These are phyloP conservation scores for Capsicum pubescens DNA, from an alignment of 257 asterid species.

Conservation along the genomic window DNA sequence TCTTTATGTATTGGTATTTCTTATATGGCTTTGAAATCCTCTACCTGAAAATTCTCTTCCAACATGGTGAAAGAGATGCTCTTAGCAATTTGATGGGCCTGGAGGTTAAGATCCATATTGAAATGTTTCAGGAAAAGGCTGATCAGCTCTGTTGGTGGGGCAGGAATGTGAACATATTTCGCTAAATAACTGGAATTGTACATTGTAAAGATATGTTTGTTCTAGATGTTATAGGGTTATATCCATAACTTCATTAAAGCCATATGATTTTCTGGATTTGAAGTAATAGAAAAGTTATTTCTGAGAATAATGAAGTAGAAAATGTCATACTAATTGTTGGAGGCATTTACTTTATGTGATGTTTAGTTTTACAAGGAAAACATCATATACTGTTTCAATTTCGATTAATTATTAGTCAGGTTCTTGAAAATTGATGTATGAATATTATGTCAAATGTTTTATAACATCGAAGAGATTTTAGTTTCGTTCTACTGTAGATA, in stretches of 20 bases:
- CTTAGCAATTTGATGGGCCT: neutral
- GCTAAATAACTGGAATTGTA: neutral
- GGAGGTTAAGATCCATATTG: neutral
- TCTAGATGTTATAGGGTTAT: neutral
- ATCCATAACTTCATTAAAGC: neutral
- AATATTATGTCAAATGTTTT: neutral
- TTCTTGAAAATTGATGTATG: neutral
- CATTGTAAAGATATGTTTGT: neutral
- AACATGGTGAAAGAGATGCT: neutral
- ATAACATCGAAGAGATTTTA: neutral
- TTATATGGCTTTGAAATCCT: neutral
- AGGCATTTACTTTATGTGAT: neutral
- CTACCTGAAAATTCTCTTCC: neutral
- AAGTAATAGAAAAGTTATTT: neutral
- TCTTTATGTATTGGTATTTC: neutral
- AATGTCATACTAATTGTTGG: conserved; percentile 3
- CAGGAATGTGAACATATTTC: neutral
- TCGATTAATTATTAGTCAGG: neutral
- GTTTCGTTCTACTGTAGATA: neutral
- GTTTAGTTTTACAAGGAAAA: conserved; percentile 6
- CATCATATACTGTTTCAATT: neutral
- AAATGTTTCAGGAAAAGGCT: neutral
- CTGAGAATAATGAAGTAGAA: neutral
- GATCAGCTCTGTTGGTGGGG: neutral
- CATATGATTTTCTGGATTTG: neutral